Conservation (phyloP, 164 flowering plant genomes). For the Vitis rotundifolia region DNA sequence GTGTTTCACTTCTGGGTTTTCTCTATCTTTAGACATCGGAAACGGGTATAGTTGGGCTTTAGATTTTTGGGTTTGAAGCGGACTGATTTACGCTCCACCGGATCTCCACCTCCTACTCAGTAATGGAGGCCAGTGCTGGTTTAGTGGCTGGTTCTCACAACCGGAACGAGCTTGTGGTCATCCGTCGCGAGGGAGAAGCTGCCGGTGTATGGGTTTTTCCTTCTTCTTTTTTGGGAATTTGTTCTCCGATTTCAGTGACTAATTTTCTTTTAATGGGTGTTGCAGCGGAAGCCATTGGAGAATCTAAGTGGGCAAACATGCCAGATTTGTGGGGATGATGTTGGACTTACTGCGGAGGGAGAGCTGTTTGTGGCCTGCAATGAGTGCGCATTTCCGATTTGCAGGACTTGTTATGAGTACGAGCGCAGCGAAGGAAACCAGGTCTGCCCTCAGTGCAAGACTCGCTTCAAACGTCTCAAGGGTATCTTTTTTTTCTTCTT, state of each 20-base stretch:
- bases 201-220: not conserved
- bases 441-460: constrained; percentile 64
- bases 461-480: constrained; percentile 55
- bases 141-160: constrained; percentile 66
- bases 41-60: no score
- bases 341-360: constrained; percentile 47
- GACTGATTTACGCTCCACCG: no score
- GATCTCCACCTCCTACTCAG: no score
- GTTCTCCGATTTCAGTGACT: no score
- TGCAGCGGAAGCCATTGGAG: constrained; percentile 22
- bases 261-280: not conserved
- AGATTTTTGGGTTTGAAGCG: no score
- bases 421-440: constrained; percentile 60
- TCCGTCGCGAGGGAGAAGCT: constrained; percentile 45
- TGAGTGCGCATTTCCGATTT: constrained; percentile 64
- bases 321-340: constrained; percentile 64
- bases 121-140: constrained; percentile 65
- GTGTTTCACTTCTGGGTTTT: no score
- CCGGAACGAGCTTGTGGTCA: constrained; percentile 61
- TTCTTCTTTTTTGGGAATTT: not conserved
- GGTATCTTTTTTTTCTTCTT: constrained; percentile 18
- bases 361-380: constrained; percentile 64
- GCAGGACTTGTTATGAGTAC: constrained; percentile 61
- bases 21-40: no score
- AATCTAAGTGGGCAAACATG: constrained; percentile 45